Percentiles rank a stretch among this genome's conserved stretches.
These are phyloP conservation scores for Tuber calosporum DNA, from an alignment of 495 filamentous ascomycete genomes.

Conservation along the genomic window DNA sequence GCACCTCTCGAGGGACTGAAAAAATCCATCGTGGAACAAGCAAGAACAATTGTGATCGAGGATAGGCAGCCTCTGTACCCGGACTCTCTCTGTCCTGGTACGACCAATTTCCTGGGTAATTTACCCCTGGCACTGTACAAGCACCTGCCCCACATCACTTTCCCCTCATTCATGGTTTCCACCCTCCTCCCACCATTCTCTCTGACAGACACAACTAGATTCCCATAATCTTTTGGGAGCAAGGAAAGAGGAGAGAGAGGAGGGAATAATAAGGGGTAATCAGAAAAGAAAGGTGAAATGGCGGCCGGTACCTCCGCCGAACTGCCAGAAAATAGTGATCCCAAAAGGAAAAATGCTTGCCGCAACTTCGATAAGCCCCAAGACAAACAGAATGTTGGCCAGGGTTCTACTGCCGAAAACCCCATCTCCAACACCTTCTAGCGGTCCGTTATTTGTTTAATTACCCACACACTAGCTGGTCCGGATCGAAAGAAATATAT, in stretches of 20 bases:
- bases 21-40: constrained; percentile 34
- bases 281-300: background rate
- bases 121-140: constrained; percentile 30
- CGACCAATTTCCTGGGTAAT: constrained; percentile 40
- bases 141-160: background rate
- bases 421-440: constrained; percentile 5
- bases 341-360: background rate
- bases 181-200: background rate
- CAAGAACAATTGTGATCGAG: constrained; percentile 37
- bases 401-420: constrained; percentile 13
- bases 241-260: background rate
- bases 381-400: constrained; percentile 20
- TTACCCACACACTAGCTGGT: constrained; percentile 17
- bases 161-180: background rate
- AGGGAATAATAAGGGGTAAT: background rate
- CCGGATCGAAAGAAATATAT: constrained; percentile 37
- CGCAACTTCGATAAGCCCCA: background rate
- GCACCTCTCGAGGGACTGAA: constrained; percentile 34
- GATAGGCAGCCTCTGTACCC: constrained; percentile 37
- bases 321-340: background rate
- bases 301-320: background rate
- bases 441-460: constrained; percentile 22
- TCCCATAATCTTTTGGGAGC: background rate
- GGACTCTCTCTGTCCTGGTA: constrained; percentile 37
- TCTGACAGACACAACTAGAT: background rate